phyloP scores from a whole-genome alignment of 2,329 filamentous ascomycete species.

The Aspergillus japonicus region DNA sequence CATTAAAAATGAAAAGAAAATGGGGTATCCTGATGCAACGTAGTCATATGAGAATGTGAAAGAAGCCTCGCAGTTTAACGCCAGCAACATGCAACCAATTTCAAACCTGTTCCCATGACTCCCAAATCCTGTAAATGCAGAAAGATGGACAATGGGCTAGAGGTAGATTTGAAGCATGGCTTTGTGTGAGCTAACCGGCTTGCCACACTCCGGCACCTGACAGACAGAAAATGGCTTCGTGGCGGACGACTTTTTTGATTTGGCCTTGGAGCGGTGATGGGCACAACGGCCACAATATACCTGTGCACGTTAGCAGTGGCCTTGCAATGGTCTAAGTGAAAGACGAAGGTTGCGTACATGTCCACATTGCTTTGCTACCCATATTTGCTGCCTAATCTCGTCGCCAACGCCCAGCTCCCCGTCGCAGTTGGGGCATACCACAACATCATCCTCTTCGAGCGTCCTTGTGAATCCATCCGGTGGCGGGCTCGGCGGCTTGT shows the following conservation, averaged over 20 bases:
- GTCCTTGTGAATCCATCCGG: slow-evolving; percentile 77
- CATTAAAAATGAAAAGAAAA: neutral
- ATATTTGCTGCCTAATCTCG: slow-evolving; percentile 76
- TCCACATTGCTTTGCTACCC: slow-evolving; percentile 86
- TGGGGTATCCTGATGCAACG: slow-evolving; percentile 17
- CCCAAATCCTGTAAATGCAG: neutral
- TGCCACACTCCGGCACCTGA: slow-evolving; percentile 43
- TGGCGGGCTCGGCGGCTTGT: slow-evolving; percentile 65
- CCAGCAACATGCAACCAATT: slow-evolving; percentile 6
- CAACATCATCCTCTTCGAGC: slow-evolving; percentile 67
- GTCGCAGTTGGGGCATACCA: slow-evolving; percentile 84
- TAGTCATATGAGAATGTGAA: neutral
- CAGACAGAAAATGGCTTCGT: slow-evolving; percentile 46
- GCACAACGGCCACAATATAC: slow-evolving; percentile 52
- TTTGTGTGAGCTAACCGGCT: slow-evolving; percentile 37
- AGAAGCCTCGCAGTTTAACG: slow-evolving; percentile 2
- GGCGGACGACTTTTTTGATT: slow-evolving; percentile 32
- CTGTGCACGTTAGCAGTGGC: slow-evolving; percentile 28
- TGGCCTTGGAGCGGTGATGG: slow-evolving; percentile 38
- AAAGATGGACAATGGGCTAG: slow-evolving; percentile 27
- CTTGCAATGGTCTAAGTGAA: neutral
- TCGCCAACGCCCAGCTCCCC: slow-evolving; percentile 77
- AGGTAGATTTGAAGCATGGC: slow-evolving; percentile 50
- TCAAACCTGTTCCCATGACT: neutral
- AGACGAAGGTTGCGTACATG: slow-evolving; percentile 63